Percentiles rank a stretch among this genome's conserved stretches.
Evolutionary conservation across 1,284 basidiomycete species (phyloP).

Genomic region (Singerocomus inundabilis): DNA sequence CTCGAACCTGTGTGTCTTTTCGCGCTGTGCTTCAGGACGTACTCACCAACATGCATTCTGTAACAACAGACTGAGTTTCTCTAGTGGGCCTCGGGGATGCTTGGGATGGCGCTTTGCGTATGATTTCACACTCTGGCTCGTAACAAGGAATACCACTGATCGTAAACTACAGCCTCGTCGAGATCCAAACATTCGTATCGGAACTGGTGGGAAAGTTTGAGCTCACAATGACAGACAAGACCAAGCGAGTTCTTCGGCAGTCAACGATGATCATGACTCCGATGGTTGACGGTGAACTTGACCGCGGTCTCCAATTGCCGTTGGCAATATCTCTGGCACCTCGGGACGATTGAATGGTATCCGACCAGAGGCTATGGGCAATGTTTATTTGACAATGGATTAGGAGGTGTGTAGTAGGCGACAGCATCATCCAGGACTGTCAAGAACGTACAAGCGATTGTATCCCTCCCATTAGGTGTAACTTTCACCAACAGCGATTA

Average conservation of each 20-base stretch:
- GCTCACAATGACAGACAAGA: slow-evolving; percentile 39
- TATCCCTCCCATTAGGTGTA: no score
- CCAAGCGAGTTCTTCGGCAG: slow-evolving; percentile 40
- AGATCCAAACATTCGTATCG: slow-evolving; percentile 49
- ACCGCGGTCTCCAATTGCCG: slow-evolving; percentile 49
- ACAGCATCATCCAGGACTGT: no score
- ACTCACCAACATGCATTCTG: neutral
- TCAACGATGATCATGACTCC: slow-evolving; percentile 43
- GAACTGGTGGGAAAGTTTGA: slow-evolving; percentile 50
- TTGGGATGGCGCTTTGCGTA: slow-evolving; percentile 51
- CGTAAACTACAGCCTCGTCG: slow-evolving; percentile 35
- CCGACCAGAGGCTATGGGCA: neutral
- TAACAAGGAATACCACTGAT: neutral
- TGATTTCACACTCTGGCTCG: neutral
- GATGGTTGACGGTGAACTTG: slow-evolving; percentile 44
- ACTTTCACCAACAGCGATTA: no score
- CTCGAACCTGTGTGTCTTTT: slow-evolving; percentile 43
- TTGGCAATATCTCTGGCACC: slow-evolving; percentile 42
- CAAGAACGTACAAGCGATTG: no score
- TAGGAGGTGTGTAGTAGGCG: no score
- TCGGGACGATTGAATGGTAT: slow-evolving; percentile 23
- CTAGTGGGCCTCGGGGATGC: slow-evolving; percentile 41
- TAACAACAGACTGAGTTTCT: slow-evolving; percentile 40
- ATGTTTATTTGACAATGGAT: neutral
- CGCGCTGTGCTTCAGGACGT: no score